Evolutionary conservation across 345 rosid species (phyloP).

Genomic region (Iberis pinnata): DNA sequence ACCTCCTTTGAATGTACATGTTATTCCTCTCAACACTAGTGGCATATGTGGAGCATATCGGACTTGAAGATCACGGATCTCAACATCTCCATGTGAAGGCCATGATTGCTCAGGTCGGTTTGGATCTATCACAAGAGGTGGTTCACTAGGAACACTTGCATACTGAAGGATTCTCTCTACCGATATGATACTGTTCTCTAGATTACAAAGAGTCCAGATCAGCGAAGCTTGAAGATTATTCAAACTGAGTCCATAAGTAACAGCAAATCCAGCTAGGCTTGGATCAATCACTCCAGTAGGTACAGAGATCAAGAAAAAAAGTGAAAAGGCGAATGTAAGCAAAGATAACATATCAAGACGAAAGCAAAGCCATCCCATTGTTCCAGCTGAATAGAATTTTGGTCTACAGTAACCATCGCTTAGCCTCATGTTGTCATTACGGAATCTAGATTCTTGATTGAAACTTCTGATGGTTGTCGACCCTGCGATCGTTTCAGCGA

Average conservation of each 20-base stretch:
- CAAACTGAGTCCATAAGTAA: constrained; percentile 75
- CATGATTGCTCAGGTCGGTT: constrained; percentile 47
- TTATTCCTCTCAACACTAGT: constrained; percentile 65
- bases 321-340: constrained; percentile 60
- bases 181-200: constrained; percentile 77
- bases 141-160: constrained; percentile 56
- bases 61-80: constrained; percentile 56
- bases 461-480: constrained; percentile 75
- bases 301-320: constrained; percentile 54
- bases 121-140: constrained; percentile 59
- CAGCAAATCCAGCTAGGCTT: constrained; percentile 82
- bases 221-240: constrained; percentile 59
- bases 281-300: constrained; percentile 62
- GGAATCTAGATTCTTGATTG: constrained; percentile 64
- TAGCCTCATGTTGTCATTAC: constrained; percentile 47
- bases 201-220: constrained; percentile 57
- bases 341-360: constrained; percentile 66
- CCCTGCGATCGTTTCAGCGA: constrained; percentile 77
- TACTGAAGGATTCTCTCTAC: constrained; percentile 88
- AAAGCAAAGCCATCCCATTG: constrained; percentile 84
- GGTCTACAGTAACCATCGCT: constrained; percentile 64
- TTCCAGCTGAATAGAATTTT: constrained; percentile 47
- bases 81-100: constrained; percentile 62
- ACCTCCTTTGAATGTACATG: constrained; percentile 72
- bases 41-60: constrained; percentile 79